Base-by-base conservation (phyloP, 306 rosid species). In the Lablab purpureus region DNA sequence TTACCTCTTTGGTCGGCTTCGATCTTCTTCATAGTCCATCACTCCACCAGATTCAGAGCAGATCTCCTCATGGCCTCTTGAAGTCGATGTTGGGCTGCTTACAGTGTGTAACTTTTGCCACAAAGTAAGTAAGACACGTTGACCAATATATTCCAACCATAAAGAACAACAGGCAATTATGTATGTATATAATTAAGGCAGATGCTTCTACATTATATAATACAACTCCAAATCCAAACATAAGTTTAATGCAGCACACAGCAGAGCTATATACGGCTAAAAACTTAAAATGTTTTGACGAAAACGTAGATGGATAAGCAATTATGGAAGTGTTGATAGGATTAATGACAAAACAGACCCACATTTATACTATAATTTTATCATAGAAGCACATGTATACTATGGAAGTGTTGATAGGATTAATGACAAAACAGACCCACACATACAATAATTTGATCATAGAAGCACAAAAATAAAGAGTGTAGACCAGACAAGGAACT, bases 11-110 rank as follows among this genome's bases (percentile, higher is more conserved):
- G 98, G 98, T 74, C 97, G 93, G 88, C 91, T 93, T 75, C 92
- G 96, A 78, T 96, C 99, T 90, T 95, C 98, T 81, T 95, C 98
- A 43, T 89, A 96, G 86, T 96, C 97, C 96, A 96, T 96, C 89
- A 96, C 99, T 93, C 97, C 98, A 91, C 99, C 96, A 91, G 93
- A 88, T 90, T 96, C 99, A 81, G 98, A 89, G 96, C 87, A 87
- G 93, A 87, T 87, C 99, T 93, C 99, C 91, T 93, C 97, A 79
- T 91, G 96, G 86, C 98, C 96, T 91, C 98, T n/a, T 86, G 94
- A 85, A 89, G 92, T 91, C 96, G 88, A 86, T 51, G 97, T 87
- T 90, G 86, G 90, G 98, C 99, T 96, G 99, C 98, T 92, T 80
- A 92, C 89, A 92, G 97, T 74, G 86, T 88, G 95, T 89, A 93